Conservation (phyloP, 805 yeast species). For the Kuraishia borneana region DNA sequence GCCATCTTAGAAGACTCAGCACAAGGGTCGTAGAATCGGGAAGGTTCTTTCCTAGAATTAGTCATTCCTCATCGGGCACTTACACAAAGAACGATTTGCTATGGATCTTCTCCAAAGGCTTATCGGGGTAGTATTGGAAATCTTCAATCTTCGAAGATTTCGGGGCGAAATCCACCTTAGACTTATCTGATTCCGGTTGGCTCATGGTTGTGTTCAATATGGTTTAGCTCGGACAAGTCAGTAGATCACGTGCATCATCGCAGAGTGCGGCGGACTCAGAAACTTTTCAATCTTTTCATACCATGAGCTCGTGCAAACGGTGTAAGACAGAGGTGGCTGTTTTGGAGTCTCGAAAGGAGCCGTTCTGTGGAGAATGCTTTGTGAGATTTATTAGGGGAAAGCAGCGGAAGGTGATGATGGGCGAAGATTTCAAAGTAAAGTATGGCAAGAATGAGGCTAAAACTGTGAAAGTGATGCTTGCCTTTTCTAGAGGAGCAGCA, state of each 20-base stretch:
- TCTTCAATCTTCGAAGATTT: constrained; percentile 36
- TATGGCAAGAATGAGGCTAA: constrained; percentile 29
- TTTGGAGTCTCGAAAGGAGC: constrained; percentile 47
- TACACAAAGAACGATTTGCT: constrained; percentile 50
- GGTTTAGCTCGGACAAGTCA: no score
- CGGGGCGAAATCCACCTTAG: constrained; percentile 40
- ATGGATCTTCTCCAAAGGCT: constrained; percentile 65
- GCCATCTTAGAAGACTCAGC: constrained; percentile 84
- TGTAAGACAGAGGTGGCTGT: constrained; percentile 34
- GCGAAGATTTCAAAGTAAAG: constrained; percentile 62
- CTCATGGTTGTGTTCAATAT: background rate
- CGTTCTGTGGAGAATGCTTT: constrained; percentile 60
- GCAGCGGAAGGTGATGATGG: constrained; percentile 68
- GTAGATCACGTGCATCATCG: no score
- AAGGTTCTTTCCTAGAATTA: constrained; percentile 46
- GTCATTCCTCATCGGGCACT: constrained; percentile 3
- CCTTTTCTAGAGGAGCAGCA: constrained; percentile 57
- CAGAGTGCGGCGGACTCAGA: no score
- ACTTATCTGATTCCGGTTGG: background rate
- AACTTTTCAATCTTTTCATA: no score
- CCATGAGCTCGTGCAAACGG: constrained; percentile 43
- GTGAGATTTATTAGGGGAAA: constrained; percentile 63
- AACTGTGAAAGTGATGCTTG: constrained; percentile 38
- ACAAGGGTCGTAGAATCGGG: constrained; percentile 89
- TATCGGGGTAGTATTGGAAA: constrained; percentile 74